phyloP scores from a whole-genome alignment of 2,329 filamentous ascomycete species.

The Diplodia corticola region DNA sequence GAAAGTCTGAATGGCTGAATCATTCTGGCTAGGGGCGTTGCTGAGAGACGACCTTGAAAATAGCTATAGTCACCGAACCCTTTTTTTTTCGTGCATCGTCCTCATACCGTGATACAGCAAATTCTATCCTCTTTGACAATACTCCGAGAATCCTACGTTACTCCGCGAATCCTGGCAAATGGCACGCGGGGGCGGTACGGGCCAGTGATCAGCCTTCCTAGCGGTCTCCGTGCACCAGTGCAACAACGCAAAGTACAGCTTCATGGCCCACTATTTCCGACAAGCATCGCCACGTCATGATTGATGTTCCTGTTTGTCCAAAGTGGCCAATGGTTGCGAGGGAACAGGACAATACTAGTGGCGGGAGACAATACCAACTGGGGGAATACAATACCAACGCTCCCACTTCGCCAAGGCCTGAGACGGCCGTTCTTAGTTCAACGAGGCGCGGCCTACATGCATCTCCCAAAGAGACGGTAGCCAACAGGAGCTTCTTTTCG shows the following conservation, averaged over 20 bases:
- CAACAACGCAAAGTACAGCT: not conserved
- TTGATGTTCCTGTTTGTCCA: not conserved
- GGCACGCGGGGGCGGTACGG: not conserved
- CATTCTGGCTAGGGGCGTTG: no score
- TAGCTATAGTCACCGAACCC: no score
- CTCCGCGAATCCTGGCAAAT: not conserved
- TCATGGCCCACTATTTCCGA: not conserved
- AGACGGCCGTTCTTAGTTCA: not conserved
- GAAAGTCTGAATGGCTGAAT: no score
- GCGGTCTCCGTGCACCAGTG: not conserved
- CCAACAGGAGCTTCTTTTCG: not conserved
- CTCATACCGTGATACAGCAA: no score
- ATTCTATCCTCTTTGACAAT: no score
- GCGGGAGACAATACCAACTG: not conserved
- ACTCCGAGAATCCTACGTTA: no score
- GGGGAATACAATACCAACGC: slow-evolving; percentile 11
- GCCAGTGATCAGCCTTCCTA: not conserved
- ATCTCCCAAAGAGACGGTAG: not conserved
- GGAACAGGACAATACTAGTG: not conserved
- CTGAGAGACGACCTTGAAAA: no score
- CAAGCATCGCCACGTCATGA: not conserved
- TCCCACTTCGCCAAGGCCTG: not conserved
- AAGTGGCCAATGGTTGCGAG: not conserved
- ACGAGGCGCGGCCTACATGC: not conserved
- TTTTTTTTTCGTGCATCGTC: no score